These are phyloP conservation scores for Astrocystis sublimbata DNA, from an alignment of 495 filamentous ascomycete genomes.

Conservation along the genomic window DNA sequence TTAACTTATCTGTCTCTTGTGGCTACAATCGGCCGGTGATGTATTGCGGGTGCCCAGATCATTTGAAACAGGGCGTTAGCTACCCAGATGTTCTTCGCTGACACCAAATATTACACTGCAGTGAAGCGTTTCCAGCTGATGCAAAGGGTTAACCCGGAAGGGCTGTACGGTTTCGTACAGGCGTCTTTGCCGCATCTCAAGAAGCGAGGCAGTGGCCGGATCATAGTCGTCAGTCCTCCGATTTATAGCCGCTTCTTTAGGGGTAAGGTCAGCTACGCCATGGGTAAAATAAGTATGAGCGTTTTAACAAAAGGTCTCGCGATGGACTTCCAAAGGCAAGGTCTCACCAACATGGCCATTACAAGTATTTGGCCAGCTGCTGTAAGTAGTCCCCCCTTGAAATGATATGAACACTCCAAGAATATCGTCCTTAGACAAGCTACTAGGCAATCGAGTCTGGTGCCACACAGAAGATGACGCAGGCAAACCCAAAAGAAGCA, in stretches of 20 bases:
- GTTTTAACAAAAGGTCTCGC: conserved; percentile 78
- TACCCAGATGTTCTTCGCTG: neutral
- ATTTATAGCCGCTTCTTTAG: conserved; percentile 84
- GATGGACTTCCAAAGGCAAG: conserved; percentile 77
- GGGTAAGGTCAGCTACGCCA: conserved; percentile 85
- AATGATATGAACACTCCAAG: neutral
- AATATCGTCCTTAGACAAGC: neutral
- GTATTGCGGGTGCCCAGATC: too few relatives aligned
- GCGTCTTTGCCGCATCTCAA: conserved; percentile 60
- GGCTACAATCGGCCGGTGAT: too few relatives aligned
- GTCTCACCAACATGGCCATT: conserved; percentile 67
- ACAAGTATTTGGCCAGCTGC: conserved; percentile 81
- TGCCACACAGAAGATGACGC: conserved; percentile 59
- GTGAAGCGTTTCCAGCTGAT: conserved; percentile 78
- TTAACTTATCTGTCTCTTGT: neutral
- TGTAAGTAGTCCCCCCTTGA: conserved; percentile 43
- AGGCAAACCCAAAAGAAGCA: conserved; percentile 44
- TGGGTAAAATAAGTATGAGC: conserved; percentile 85
- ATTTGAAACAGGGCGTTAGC: too few relatives aligned
- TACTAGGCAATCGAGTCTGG: conserved; percentile 69
- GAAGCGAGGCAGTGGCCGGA: conserved; percentile 55
- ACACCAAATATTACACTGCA: neutral
- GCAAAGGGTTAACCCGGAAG: conserved; percentile 79
- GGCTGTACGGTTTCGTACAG: conserved; percentile 69
- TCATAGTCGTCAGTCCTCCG: conserved; percentile 81